phyloP scores from a whole-genome alignment of 352 stramenopile species.

The Phytophthora gonapodyides region DNA sequence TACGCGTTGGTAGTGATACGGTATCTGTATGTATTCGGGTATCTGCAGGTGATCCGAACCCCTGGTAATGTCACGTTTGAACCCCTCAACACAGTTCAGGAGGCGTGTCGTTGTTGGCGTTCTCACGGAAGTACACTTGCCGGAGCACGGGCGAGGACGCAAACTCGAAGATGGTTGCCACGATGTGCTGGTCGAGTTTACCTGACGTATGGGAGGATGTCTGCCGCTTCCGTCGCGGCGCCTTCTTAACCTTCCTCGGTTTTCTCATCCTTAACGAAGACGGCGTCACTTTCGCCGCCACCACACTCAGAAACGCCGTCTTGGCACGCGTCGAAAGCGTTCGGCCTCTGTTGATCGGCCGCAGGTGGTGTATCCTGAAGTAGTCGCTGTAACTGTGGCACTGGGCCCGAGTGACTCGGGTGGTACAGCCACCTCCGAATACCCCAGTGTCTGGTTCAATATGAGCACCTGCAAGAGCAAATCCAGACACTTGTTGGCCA shows the following conservation, averaged over 20 bases:
- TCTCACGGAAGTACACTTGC: slow-evolving; percentile 18
- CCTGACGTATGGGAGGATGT: neutral
- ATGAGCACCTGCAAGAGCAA: slow-evolving; percentile 10
- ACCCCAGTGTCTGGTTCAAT: slow-evolving; percentile 19
- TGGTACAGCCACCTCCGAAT: slow-evolving; percentile 16
- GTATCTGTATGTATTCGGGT: too few relatives aligned
- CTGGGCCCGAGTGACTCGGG: too few relatives aligned
- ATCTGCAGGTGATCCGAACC: too few relatives aligned
- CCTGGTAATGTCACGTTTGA: too few relatives aligned
- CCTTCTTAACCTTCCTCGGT: neutral
- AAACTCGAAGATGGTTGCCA: slow-evolving; percentile 15
- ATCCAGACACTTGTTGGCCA: slow-evolving; percentile 6
- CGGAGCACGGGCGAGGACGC: slow-evolving; percentile 9
- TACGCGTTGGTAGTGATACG: too few relatives aligned
- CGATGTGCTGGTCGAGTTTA: neutral
- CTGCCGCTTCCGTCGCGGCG: neutral
- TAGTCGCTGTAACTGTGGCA: slow-evolving; percentile 9
- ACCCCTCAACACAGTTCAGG: neutral
- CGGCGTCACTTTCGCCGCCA: neutral
- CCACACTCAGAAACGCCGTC: slow-evolving; percentile 13
- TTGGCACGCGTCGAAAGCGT: slow-evolving; percentile 4
- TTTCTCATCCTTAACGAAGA: neutral
- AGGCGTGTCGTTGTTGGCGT: neutral
- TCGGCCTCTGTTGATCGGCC: neutral
- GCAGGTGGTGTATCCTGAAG: slow-evolving; percentile 14